A percentile compares a stretch with the other conserved stretches of the same genome.
These are phyloP conservation scores for Bipolaris cookei DNA, from an alignment of 2,329 filamentous ascomycete species.

Conservation along the genomic window DNA sequence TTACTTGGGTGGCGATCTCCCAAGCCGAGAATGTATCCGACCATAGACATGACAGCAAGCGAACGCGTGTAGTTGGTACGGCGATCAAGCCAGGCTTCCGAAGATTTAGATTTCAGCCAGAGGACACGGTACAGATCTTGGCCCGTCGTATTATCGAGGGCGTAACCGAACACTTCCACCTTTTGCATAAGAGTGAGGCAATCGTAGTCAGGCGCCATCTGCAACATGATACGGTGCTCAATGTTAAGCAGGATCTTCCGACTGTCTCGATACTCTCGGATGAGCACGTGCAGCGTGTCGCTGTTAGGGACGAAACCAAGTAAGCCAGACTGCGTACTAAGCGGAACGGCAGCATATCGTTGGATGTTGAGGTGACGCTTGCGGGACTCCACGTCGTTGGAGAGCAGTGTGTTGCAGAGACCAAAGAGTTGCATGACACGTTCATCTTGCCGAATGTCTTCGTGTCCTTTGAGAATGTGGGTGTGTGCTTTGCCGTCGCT, in stretches of 20 bases:
- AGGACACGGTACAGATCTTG: slow-evolving; percentile 97
- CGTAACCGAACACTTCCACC: slow-evolving; percentile 98
- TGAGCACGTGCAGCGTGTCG: slow-evolving; percentile 94
- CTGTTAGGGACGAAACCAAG: slow-evolving; percentile 97
- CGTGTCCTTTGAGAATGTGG: slow-evolving; percentile 96
- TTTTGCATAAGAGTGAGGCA: slow-evolving; percentile 99
- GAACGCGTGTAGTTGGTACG: slow-evolving; percentile 99
- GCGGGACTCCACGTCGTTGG: slow-evolving; percentile 93
- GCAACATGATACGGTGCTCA: slow-evolving; percentile 98
- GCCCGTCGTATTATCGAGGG: slow-evolving; percentile 97
- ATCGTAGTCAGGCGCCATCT: slow-evolving; percentile 99
- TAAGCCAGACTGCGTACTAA: slow-evolving; percentile 95
- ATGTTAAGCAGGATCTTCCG: slow-evolving; percentile 98
- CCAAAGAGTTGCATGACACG: slow-evolving; percentile 99
- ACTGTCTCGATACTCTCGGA: slow-evolving; percentile 95
- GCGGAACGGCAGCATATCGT: slow-evolving; percentile 91
- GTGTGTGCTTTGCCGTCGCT: slow-evolving; percentile 88
- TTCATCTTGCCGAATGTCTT: slow-evolving; percentile 98
- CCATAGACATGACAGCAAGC: slow-evolving; percentile 99
- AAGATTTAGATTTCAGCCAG: slow-evolving; percentile 98
- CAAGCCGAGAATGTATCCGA: slow-evolving; percentile 97
- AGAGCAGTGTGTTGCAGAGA: slow-evolving; percentile 91
- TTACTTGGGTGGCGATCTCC: slow-evolving; percentile 98
- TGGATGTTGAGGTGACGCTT: slow-evolving; percentile 98
- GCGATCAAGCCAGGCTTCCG: slow-evolving; percentile 95